Percentiles rank a stretch among this genome's conserved stretches.
Conservation (phyloP, 78 protist genomes). For the Paratrimastix pyriformis region DNA sequence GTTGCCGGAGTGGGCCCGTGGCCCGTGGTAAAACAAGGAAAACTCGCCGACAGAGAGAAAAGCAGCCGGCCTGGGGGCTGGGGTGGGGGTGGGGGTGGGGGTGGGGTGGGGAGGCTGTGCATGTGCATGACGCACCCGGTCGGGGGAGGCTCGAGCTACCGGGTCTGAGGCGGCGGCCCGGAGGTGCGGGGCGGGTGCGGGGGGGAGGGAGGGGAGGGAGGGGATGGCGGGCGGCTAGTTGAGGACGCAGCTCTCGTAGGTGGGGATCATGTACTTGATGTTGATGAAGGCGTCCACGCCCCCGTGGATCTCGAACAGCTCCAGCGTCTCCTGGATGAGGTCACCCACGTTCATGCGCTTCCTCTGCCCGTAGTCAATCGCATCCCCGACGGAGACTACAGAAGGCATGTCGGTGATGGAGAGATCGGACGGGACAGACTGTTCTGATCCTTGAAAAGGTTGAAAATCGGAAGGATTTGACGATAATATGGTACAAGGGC, state of each 20-base stretch:
- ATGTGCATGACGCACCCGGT: too few relatives aligned
- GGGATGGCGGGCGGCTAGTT: too few relatives aligned
- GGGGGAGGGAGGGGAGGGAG: too few relatives aligned
- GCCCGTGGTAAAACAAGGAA: too few relatives aligned
- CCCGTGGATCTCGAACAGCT: slow-evolving; percentile 57
- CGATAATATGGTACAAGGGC: slow-evolving; percentile 84
- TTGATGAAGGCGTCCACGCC: slow-evolving; percentile 70
- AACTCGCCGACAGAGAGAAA: too few relatives aligned
- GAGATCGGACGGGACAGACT: background rate
- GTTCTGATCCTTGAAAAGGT: slow-evolving; percentile 63
- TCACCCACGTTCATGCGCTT: slow-evolving; percentile 70
- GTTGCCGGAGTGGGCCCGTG: too few relatives aligned
- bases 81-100: too few relatives aligned
- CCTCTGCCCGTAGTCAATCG: slow-evolving; percentile 70
- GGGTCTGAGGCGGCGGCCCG: too few relatives aligned
- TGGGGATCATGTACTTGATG: slow-evolving; percentile 84
- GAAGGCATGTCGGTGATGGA: background rate
- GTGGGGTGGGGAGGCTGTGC: too few relatives aligned
- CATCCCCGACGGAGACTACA: slow-evolving; percentile 50
- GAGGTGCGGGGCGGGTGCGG: too few relatives aligned
- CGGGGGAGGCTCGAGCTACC: too few relatives aligned
- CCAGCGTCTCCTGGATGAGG: slow-evolving; percentile 75
- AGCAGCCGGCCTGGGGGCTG: too few relatives aligned
- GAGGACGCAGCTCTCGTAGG: slow-evolving; percentile 59
- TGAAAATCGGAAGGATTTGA: slow-evolving; percentile 81